A percentile compares a stretch with the other conserved stretches of the same genome.
phyloP scores from a whole-genome alignment of 352 stramenopile species.

The Pythium coloratum region DNA sequence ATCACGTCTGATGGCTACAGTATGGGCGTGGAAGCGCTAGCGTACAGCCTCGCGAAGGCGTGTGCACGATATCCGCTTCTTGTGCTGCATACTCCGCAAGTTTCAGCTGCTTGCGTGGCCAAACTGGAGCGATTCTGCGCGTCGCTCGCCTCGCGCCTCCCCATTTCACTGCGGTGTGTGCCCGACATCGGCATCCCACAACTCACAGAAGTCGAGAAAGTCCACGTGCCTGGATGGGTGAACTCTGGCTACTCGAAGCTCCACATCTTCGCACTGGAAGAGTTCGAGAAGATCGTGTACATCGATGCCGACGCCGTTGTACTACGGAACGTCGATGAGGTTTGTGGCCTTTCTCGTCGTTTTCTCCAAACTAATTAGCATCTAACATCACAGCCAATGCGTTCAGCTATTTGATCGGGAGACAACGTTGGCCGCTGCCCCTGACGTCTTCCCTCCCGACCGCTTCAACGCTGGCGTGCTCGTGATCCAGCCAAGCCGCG shows the following conservation, averaged over 20 bases:
- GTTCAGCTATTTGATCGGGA: constrained; percentile 46
- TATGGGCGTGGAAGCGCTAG: constrained; percentile 43
- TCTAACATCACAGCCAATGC: neutral
- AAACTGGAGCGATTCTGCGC: constrained; percentile 32
- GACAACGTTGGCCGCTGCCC: constrained; percentile 71
- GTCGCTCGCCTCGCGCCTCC: constrained; percentile 10
- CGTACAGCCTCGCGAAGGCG: constrained; percentile 32
- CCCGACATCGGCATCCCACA: constrained; percentile 34
- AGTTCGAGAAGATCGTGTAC: constrained; percentile 85
- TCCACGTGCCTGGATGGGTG: constrained; percentile 41
- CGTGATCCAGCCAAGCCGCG: constrained; percentile 51
- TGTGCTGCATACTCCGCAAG: constrained; percentile 41
- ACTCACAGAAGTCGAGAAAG: constrained; percentile 13
- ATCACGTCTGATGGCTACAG: constrained; percentile 40
- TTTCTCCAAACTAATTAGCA: neutral
- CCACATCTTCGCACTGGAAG: constrained; percentile 54
- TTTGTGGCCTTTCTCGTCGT: constrained; percentile 26
- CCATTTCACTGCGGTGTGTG: constrained; percentile 24
- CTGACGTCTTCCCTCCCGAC: constrained; percentile 84
- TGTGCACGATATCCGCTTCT: constrained; percentile 24
- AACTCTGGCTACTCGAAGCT: constrained; percentile 50
- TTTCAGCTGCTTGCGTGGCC: constrained; percentile 14
- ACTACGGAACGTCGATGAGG: constrained; percentile 63
- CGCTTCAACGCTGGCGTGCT: constrained; percentile 85
- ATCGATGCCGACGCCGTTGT: constrained; percentile 85